A percentile compares a stretch with the other conserved stretches of the same genome.
Evolutionary conservation across 169 alveolate species (phyloP).

Genomic region (Cryptosporidium sp.): DNA sequence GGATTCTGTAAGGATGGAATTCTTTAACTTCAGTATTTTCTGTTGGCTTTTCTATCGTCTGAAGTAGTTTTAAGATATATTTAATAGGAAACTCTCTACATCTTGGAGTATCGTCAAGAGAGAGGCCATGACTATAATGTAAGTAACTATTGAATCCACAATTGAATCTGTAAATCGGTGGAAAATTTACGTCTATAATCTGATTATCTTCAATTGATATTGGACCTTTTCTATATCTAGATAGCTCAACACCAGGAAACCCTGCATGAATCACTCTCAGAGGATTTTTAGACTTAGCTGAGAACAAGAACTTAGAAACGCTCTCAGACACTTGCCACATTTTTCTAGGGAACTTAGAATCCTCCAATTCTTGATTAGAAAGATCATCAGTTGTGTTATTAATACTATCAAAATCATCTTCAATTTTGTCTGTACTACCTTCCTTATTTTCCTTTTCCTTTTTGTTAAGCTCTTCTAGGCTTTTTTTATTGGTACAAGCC

Average conservation of each 20-base stretch:
- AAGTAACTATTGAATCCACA: slow-evolving; percentile 41
- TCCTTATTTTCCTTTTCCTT: not conserved
- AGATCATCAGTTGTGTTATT: not conserved
- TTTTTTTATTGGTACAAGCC: slow-evolving; percentile 24
- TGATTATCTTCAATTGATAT: slow-evolving; percentile 14
- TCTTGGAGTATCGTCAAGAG: slow-evolving; percentile 52
- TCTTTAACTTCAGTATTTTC: slow-evolving; percentile 13
- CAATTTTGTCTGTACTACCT: not conserved
- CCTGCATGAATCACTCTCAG: slow-evolving; percentile 71
- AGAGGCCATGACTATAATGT: slow-evolving; percentile 1
- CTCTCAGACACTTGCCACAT: slow-evolving; percentile 65
- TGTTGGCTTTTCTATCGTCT: slow-evolving; percentile 32
- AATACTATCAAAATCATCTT: not conserved
- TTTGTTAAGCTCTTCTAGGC: slow-evolving; percentile 2
- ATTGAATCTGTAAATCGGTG: slow-evolving; percentile 70
- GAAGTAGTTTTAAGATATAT: slow-evolving; percentile 20
- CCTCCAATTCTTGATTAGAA: slow-evolving; percentile 8
- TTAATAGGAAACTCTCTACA: slow-evolving; percentile 48
- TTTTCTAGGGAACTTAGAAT: slow-evolving; percentile 56
- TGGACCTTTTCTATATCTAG: slow-evolving; percentile 72
- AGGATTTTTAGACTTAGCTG: slow-evolving; percentile 43
- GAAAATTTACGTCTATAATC: slow-evolving; percentile 34
- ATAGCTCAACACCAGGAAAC: slow-evolving; percentile 60
- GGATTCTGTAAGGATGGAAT: slow-evolving; percentile 69
- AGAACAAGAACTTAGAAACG: slow-evolving; percentile 23